These are phyloP conservation scores for Paraconiothyrium sp. DNA, from an alignment of 2,329 filamentous ascomycete genomes.

Conservation along the genomic window DNA sequence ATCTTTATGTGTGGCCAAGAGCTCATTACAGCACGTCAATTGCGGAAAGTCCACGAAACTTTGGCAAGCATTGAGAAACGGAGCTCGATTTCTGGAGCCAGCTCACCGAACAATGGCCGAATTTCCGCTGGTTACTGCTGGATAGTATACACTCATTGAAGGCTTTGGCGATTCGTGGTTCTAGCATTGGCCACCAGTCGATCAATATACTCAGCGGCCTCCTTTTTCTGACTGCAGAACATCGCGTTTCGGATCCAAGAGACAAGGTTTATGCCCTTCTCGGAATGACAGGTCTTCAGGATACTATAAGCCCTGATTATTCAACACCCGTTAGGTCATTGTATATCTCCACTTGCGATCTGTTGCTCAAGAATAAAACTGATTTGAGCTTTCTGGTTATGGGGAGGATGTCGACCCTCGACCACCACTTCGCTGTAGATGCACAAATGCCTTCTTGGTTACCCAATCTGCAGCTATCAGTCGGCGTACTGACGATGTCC, in stretches of 20 bases:
- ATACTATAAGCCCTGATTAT: not conserved
- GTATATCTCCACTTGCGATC: not conserved
- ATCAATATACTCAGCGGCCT: not conserved
- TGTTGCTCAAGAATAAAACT: not conserved
- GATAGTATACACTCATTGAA: not conserved
- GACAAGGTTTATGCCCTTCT: not conserved
- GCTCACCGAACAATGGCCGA: not conserved
- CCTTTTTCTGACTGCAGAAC: not conserved
- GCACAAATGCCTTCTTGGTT: not conserved
- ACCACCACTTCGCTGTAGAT: not conserved
- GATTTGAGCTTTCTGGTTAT: not conserved
- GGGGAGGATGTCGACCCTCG: not conserved
- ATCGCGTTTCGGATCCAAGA: not conserved
- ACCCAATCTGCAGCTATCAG: not conserved
- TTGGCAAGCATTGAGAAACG: not conserved
- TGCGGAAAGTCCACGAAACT: not conserved
- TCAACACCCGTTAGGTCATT: not conserved
- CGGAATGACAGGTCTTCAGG: not conserved
- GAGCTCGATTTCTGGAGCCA: not conserved
- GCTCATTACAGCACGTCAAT: not conserved
- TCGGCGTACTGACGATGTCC: not conserved
- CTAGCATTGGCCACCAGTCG: not conserved
- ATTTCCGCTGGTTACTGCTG: not conserved
- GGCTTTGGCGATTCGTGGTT: not conserved
- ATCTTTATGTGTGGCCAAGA: not conserved